These are phyloP conservation scores for Penicillium fuscoglaucum DNA, from an alignment of 2,329 filamentous ascomycete species.

Conservation along the genomic window DNA sequence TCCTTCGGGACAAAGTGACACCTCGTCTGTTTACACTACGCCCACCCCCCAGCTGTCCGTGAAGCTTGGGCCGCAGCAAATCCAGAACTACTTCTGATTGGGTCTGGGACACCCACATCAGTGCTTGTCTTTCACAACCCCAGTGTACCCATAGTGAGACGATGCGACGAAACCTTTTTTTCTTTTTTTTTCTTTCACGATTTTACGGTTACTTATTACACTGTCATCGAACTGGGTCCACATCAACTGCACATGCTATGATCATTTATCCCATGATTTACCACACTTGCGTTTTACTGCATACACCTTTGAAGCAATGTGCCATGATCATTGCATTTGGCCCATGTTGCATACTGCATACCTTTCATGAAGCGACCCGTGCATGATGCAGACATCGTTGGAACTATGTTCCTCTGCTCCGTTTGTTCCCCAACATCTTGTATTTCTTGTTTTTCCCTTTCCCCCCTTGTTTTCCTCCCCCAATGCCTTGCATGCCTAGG, in stretches of 20 bases:
- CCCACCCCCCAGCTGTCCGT: conserved; percentile 31
- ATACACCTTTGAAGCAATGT: conserved; percentile 23
- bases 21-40: conserved; percentile 33
- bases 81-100: conserved; percentile 38
- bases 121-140: conserved; percentile 24
- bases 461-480: neutral
- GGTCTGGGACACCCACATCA: conserved; percentile 17
- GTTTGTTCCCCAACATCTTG: conserved; percentile 6
- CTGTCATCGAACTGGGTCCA: conserved; percentile 29
- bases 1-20: conserved; percentile 32
- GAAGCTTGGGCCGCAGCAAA: conserved; percentile 30
- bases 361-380: conserved; percentile 15
- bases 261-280: conserved; percentile 18
- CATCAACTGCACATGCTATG: conserved; percentile 20
- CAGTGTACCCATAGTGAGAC: conserved; percentile 43
- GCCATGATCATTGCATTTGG: conserved; percentile 23
- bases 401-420: conserved; percentile 6
- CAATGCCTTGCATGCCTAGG: neutral
- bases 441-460: conserved; percentile 2
- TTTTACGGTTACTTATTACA: conserved; percentile 26
- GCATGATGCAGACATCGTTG: conserved; percentile 20
- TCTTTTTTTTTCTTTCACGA: conserved; percentile 26
- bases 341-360: conserved; percentile 25
- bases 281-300: conserved; percentile 18
- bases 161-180: conserved; percentile 32